A percentile compares a stretch with the other conserved stretches of the same genome.
Evolutionary conservation across 163 green algal genomes (phyloP).

Genomic region (Scenedesmus sp.): DNA sequence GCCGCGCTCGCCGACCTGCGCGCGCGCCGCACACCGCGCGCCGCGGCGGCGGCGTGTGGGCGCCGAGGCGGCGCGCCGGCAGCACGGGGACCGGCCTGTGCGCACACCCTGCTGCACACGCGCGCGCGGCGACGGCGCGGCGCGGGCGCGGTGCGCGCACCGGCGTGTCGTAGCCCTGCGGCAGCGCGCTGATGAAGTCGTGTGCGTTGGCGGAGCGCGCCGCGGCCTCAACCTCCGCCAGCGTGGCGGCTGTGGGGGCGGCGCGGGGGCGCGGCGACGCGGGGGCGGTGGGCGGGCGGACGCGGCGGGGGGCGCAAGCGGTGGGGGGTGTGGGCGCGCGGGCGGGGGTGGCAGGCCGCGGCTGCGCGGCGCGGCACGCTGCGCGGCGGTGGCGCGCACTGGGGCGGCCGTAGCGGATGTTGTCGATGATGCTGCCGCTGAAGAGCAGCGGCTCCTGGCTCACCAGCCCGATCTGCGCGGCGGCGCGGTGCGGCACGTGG

Average conservation of each 20-base stretch:
- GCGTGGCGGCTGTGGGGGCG: too few relatives aligned
- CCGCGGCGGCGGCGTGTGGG: neutral
- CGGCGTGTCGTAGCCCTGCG: slow-evolving; percentile 82
- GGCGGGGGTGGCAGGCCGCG: too few relatives aligned
- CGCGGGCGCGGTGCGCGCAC: slow-evolving; percentile 37
- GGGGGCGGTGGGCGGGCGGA: too few relatives aligned
- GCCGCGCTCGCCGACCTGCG: slow-evolving; percentile 78
- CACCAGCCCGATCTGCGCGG: slow-evolving; percentile 57
- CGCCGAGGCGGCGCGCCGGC: neutral
- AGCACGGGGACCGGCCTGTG: neutral
- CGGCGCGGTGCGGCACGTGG: too few relatives aligned
- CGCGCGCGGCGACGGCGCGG: neutral
- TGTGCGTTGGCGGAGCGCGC: slow-evolving; percentile 83
- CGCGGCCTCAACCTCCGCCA: slow-evolving; percentile 69
- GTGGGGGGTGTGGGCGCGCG: too few relatives aligned
- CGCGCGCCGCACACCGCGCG: neutral
- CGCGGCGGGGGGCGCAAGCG: too few relatives aligned
- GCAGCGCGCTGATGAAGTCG: slow-evolving; percentile 84
- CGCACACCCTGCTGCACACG: neutral
- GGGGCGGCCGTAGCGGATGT: slow-evolving; percentile 83
- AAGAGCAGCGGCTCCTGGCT: slow-evolving; percentile 73
- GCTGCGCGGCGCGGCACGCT: too few relatives aligned
- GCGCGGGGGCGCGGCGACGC: too few relatives aligned
- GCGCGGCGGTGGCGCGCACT: slow-evolving; percentile 14
- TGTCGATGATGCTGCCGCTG: slow-evolving; percentile 66